Conservation (phyloP, 2,329 filamentous ascomycete species). For the Orbilia javanica region DNA sequence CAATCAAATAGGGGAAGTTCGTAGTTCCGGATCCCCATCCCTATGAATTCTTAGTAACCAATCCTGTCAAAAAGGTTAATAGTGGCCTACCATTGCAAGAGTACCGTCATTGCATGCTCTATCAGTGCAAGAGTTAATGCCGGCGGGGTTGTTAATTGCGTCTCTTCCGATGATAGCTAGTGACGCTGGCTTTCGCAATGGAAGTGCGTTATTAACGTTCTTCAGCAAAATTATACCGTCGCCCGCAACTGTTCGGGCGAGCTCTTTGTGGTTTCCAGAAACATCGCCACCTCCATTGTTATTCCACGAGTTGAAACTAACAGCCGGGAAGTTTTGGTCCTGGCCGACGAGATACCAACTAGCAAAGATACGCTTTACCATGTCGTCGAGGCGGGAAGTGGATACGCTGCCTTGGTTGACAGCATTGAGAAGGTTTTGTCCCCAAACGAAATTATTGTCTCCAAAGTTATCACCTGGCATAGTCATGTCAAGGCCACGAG, state of each 20-base stretch:
- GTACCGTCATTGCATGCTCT: constrained; percentile 74
- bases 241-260: constrained; percentile 81
- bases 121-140: constrained; percentile 83
- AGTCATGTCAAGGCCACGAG: constrained; percentile 81
- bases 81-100: constrained; percentile 67
- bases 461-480: constrained; percentile 89
- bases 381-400: constrained; percentile 88
- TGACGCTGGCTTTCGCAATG: constrained; percentile 82
- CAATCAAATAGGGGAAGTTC: constrained; percentile 78
- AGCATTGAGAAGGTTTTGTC: constrained; percentile 83
- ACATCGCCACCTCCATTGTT: constrained; percentile 78
- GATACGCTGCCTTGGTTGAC: constrained; percentile 91
- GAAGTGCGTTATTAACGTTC: constrained; percentile 78
- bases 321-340: constrained; percentile 70
- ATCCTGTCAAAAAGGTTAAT: background rate
- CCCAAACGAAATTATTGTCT: constrained; percentile 81
- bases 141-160: constrained; percentile 78
- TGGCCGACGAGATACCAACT: constrained; percentile 74
- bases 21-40: constrained; percentile 82
- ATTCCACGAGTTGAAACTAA: constrained; percentile 91
- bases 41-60: constrained; percentile 68
- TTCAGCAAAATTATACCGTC: constrained; percentile 90
- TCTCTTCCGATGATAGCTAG: constrained; percentile 85
- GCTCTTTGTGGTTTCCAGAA: constrained; percentile 77
- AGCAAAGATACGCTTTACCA: constrained; percentile 85